These are phyloP conservation scores for Septoria linicola DNA, from an alignment of 2,329 filamentous ascomycete species.

Conservation along the genomic window DNA sequence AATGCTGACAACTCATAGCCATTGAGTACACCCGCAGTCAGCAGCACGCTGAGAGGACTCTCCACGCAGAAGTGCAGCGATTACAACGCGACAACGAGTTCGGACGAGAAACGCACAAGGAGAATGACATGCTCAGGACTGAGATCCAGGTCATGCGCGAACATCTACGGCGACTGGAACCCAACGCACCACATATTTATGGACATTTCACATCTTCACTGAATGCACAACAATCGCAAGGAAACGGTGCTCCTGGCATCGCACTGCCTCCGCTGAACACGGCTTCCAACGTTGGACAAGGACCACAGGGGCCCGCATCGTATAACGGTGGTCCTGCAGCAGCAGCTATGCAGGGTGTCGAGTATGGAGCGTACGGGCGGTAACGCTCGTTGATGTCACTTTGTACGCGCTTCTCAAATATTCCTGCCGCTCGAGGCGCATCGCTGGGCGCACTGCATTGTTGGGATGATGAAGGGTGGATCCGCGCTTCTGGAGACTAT, in stretches of 20 bases:
- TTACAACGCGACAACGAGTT: constrained; percentile 47
- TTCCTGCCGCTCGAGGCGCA: neutral
- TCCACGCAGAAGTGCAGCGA: constrained; percentile 42
- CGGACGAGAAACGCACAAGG: constrained; percentile 46
- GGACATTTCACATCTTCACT: constrained; percentile 48
- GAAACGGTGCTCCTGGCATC: constrained; percentile 32
- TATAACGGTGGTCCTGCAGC: constrained; percentile 36
- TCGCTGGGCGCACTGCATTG: neutral
- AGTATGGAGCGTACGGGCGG: constrained; percentile 39
- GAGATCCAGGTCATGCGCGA: constrained; percentile 50
- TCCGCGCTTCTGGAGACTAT: neutral
- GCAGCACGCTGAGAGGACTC: constrained; percentile 42
- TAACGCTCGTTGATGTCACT: constrained; percentile 5
- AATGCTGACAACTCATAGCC: constrained; percentile 36
- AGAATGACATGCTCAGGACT: constrained; percentile 49
- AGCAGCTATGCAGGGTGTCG: constrained; percentile 51
- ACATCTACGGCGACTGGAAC: constrained; percentile 48
- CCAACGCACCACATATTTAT: constrained; percentile 48
- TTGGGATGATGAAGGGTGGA: neutral
- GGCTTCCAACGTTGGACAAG: constrained; percentile 21
- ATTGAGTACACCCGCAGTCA: constrained; percentile 51
- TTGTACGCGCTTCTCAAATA: neutral
- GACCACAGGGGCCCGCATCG: constrained; percentile 28
- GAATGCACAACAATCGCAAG: constrained; percentile 37
- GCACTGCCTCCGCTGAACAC: constrained; percentile 41